Base-by-base conservation (phyloP, 345 rosid genomes). In the Gynandropsis gynandra region DNA sequence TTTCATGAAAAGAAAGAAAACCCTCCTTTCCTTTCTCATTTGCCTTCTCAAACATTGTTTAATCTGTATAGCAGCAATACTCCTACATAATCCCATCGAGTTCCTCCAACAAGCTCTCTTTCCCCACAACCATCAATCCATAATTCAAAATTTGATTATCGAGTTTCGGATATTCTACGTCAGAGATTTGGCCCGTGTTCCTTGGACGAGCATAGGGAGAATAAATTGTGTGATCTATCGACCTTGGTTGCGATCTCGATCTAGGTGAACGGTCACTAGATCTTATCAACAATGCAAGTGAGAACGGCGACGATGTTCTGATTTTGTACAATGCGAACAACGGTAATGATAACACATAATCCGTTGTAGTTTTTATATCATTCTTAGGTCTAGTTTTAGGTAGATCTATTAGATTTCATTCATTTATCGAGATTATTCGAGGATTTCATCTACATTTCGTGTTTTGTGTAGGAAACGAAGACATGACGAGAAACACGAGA, bases 201-300 rank as follows among this genome's bases (percentile, higher is more conserved):
- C 63, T 67, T 67, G 0, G 88, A 83, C 0, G 75, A 76, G 1
- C 71, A 73, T 37, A 85, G 76, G 6, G 87, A 72, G 47, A 85
- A 85, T 68, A 85, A 82, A 54, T 85, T 78, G 46, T 80, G 87
- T 10, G 87, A 73, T 4, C 62, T 68, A 41, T 80, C 87, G 10
- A 82, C 80, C 70, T 85, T 85, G 1, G 81, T 73, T 0, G 83
- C 81, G 0, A 79, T 74, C 42, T 80, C 95, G 37, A 63, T 79
- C 37, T 69, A 74, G 1, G 71, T 73, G 3, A 85, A 50, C 50
- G 85, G 90, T 90, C 95, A 85, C 47, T 85, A 90, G 50, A 85
- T 73, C 16, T 80, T 80, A 5, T 80, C 69, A 0, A 76, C 80
- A 14, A 82, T 63, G 40, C 88, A 77, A 13, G 73, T 81, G 33